A percentile compares a stretch with the other conserved stretches of the same genome.
Conservation (phyloP, 2,329 filamentous ascomycete species). For the Sarocladium kiliense region DNA sequence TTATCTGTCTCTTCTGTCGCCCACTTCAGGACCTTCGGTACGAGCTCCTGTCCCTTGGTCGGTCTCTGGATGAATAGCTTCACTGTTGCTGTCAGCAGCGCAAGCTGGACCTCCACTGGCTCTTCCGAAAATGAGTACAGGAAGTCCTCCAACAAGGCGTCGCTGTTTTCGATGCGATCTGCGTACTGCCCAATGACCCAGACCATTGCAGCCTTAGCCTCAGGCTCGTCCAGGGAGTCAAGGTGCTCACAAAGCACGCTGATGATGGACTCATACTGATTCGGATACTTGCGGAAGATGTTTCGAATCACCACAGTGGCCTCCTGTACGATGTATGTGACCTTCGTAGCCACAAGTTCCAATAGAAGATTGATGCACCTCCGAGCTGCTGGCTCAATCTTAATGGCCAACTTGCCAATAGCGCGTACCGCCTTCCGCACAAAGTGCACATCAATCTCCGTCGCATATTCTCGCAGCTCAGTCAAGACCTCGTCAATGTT, state of each 20-base stretch:
- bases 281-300: slow-evolving; percentile 98
- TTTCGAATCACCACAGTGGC: slow-evolving; percentile 98
- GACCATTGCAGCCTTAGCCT: slow-evolving; percentile 97
- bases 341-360: slow-evolving; percentile 93
- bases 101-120: slow-evolving; percentile 90
- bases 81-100: slow-evolving; percentile 89
- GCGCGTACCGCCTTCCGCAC: slow-evolving; percentile 95
- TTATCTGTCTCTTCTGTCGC: slow-evolving; percentile 99
- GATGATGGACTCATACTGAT: slow-evolving; percentile 98
- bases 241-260: slow-evolving; percentile 92
- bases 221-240: slow-evolving; percentile 92
- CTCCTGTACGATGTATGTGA: slow-evolving; percentile 98
- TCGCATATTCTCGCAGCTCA: slow-evolving; percentile 92
- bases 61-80: slow-evolving; percentile 97
- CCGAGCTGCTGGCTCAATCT: slow-evolving; percentile 90
- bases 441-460: slow-evolving; percentile 98
- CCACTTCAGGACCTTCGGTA: slow-evolving; percentile 95
- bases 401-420: slow-evolving; percentile 97
- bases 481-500: slow-evolving; percentile 96
- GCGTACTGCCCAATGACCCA: slow-evolving; percentile 99
- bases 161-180: slow-evolving; percentile 94
- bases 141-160: slow-evolving; percentile 90
- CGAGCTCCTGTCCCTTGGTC: slow-evolving; percentile 87
- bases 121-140: slow-evolving; percentile 91
- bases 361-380: slow-evolving; percentile 90